These are phyloP conservation scores for Akanthomyces dipterigenus DNA, from an alignment of 2,329 filamentous ascomycete species.

Conservation along the genomic window DNA sequence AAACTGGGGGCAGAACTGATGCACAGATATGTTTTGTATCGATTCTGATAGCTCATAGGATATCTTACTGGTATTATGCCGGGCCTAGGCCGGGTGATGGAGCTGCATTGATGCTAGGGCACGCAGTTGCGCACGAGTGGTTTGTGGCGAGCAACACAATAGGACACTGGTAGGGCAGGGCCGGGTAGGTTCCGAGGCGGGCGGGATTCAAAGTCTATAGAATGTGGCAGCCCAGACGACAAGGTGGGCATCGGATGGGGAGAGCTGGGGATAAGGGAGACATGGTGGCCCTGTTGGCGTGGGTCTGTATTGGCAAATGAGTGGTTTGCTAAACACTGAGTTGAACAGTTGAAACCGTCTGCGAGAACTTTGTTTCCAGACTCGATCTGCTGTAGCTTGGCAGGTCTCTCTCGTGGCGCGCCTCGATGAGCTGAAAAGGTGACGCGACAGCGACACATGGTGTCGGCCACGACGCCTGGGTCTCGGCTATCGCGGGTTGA, in stretches of 20 bases:
- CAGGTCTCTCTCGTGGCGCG: not conserved
- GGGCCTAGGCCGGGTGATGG: not conserved
- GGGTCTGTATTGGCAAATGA: not conserved
- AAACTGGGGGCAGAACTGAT: not conserved
- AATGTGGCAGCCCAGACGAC: not conserved
- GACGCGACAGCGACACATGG: not conserved
- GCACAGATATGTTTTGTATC: not conserved
- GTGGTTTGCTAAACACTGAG: too few relatives aligned
- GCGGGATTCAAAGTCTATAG: not conserved
- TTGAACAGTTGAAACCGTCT: not conserved
- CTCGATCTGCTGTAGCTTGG: not conserved
- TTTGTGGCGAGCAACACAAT: not conserved
- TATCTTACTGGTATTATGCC: not conserved
- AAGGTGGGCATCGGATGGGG: not conserved
- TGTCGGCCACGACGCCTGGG: not conserved
- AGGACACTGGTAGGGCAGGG: not conserved
- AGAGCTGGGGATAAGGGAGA: not conserved
- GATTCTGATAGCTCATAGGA: not conserved
- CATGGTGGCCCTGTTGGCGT: not conserved
- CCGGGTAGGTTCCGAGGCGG: not conserved
- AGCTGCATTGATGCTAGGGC: not conserved
- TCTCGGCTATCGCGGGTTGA: conserved; percentile 11
- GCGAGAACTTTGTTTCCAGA: not conserved
- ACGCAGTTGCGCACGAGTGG: not conserved
- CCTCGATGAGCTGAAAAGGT: conserved; percentile 6